phyloP scores from a whole-genome alignment of 2,329 filamentous ascomycete genomes.

The Fusarium sp. region DNA sequence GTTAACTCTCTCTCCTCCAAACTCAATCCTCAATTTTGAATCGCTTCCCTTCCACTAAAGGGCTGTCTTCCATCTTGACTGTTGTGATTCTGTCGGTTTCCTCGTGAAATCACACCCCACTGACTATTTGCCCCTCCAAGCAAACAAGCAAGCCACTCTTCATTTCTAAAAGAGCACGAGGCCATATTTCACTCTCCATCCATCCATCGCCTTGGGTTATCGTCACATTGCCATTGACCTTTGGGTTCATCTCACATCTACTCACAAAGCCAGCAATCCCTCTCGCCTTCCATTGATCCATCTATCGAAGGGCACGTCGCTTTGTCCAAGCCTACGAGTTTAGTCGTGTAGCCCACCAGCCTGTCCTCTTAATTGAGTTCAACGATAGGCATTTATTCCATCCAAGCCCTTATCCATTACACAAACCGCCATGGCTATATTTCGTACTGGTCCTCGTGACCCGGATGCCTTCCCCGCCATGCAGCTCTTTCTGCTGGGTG shows the following conservation, averaged over 20 bases:
- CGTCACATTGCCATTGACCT: conserved; percentile 2
- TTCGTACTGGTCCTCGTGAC: conserved; percentile 67
- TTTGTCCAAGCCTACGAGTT: conserved; percentile 7
- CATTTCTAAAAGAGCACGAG: conserved; percentile 17
- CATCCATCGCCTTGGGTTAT: conserved; percentile 4
- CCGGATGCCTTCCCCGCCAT: conserved; percentile 82
- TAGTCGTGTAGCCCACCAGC: conserved; percentile 12
- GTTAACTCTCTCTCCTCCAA: conserved; percentile 21
- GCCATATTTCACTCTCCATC: background rate
- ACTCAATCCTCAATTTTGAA: conserved; percentile 15
- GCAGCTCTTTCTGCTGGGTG: conserved; percentile 89
- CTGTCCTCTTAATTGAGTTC: conserved; percentile 18
- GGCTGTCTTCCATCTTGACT: conserved; percentile 17
- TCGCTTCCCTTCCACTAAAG: conserved; percentile 8
- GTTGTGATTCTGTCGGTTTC: conserved; percentile 31
- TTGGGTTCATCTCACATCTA: conserved; percentile 4
- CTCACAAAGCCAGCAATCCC: conserved; percentile 4
- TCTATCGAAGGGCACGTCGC: conserved; percentile 1
- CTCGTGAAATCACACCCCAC: conserved; percentile 26
- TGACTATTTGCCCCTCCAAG: conserved; percentile 13
- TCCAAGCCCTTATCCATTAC: conserved; percentile 1
- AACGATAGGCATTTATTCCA: conserved; percentile 10
- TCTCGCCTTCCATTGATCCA: conserved; percentile 12
- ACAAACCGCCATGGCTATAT: conserved; percentile 66
- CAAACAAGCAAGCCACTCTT: conserved; percentile 15